Conservation (phyloP, 345 rosid species). For the Boechera stricta region DNA sequence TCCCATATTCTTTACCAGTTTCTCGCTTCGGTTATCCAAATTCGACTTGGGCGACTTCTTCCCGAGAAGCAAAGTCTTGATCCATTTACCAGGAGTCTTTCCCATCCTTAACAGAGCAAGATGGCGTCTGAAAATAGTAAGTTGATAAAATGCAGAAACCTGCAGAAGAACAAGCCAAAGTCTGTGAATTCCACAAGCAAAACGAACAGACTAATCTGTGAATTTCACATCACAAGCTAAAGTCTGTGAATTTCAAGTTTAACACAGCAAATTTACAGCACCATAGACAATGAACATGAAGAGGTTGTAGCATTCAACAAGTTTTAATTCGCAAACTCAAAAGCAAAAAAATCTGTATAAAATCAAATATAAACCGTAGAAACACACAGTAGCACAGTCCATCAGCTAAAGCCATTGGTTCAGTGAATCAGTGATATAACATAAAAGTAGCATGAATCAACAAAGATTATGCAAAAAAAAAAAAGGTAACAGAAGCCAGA, state of each 20-base stretch:
- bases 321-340: background rate
- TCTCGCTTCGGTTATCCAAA: conserved; percentile 51
- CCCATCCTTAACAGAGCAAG: conserved; percentile 54
- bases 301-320: conserved; percentile 6
- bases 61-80: conserved; percentile 65
- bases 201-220: background rate
- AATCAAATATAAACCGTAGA: background rate
- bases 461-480: no score
- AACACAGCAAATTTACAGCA: background rate
- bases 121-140: conserved; percentile 5
- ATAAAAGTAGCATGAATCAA: conserved; percentile 1
- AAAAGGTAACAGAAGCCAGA: background rate
- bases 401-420: conserved; percentile 5
- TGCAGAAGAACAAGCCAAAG: conserved; percentile 33
- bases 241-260: background rate
- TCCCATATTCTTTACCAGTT: conserved; percentile 45
- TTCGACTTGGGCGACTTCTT: conserved; percentile 76
- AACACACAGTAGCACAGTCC: background rate
- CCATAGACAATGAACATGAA: background rate
- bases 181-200: conserved; percentile 4
- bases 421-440: background rate
- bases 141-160: conserved; percentile 37
- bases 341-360: background rate
- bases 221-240: conserved; percentile 2
- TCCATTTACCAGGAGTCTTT: conserved; percentile 82